Percentiles rank a stretch among this genome's conserved stretches.
phyloP scores from a whole-genome alignment of 495 filamentous ascomycete genomes.

The Hypomontagnella submonticulosa region DNA sequence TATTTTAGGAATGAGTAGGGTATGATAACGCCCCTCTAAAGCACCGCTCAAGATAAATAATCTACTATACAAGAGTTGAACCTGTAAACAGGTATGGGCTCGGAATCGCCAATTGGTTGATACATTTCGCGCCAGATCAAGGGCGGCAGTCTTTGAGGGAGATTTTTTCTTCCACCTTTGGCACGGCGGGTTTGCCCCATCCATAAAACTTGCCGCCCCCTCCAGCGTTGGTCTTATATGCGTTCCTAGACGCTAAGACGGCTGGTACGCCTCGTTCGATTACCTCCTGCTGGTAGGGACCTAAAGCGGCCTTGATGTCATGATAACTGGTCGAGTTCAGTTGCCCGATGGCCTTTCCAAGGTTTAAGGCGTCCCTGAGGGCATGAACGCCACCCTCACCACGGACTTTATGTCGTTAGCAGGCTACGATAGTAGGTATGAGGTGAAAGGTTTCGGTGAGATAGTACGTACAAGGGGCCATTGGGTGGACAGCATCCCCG shows the following conservation, averaged over 20 bases:
- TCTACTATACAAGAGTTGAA: too few species aligned
- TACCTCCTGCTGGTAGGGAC: conserved; percentile 33
- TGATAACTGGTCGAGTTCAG: conserved; percentile 1
- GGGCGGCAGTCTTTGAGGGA: conserved; percentile 6
- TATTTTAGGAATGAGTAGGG: too few species aligned
- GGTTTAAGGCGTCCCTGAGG: conserved; percentile 50
- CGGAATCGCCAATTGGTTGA: too few species aligned
- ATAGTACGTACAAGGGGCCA: conserved; percentile 67
- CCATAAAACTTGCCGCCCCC: not conserved
- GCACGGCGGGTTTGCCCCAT: conserved; percentile 14
- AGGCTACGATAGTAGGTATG: not conserved
- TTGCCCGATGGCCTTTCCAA: conserved; percentile 23
- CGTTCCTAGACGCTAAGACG: conserved; percentile 21
- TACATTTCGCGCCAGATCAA: not conserved
- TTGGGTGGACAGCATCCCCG: conserved; percentile 71
- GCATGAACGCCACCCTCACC: conserved; percentile 60
- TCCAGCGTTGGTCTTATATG: not conserved
- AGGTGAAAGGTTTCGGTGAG: not conserved
- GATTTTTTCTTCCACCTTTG: conserved; percentile 20
- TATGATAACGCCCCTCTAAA: too few species aligned
- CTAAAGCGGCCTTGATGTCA: conserved; percentile 19
- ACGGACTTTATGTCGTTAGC: conserved; percentile 46
- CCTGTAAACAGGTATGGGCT: not conserved
- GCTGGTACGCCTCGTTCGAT: conserved; percentile 24
- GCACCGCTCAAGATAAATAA: too few species aligned